Evolutionary conservation across 345 rosid genomes (phyloP), one percentile per base, ranked within the genome.

Genomic region (Salix exigua): DNA sequence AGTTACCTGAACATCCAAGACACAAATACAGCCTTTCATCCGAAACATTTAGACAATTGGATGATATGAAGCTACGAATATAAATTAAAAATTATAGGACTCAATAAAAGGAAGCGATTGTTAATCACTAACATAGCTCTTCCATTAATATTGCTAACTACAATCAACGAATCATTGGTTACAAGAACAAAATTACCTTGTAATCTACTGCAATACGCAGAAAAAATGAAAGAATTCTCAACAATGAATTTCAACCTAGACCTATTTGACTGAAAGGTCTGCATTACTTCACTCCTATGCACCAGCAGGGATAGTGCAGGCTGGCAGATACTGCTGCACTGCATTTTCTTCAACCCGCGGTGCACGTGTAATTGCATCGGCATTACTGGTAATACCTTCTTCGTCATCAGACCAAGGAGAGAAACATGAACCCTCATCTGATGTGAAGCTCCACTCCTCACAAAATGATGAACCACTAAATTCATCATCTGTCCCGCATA

Each of bases 391-490:
- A 31, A 71, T 7, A 46, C 46, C 50, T 70, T 61, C 53, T 23
- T 33, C 69, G 6, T 7, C 58, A 55, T 75, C 66, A 50, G 38
- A 55, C 53, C 51, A 68, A 19, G 62, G 46, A 68, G 68, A 76
- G 25, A 69, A 76, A 60, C 73, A 70, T 9, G 60, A 70, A 48
- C 35, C 48, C 64, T 77, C 50, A n/a, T 70, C 79, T 28, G 69
- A 61, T 76, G 53, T 38, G 66, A 28, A 55, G 68, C 70, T 44
- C 44, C 42, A 70, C 9, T 61, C 69, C 14, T 68, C 70, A 42
- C 55, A 70, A 76, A 3, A 23, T 5, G 10, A 61, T 4, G 62
- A 70, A 16, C 17, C 30, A 76, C 69, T 23, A 12, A 62, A 69
- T 35, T 76, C 74, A 70, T 69, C 26, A 19, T 69, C 62, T 19